Base-by-base conservation (phyloP, 805 yeast species). In the Pichia deserticola region DNA sequence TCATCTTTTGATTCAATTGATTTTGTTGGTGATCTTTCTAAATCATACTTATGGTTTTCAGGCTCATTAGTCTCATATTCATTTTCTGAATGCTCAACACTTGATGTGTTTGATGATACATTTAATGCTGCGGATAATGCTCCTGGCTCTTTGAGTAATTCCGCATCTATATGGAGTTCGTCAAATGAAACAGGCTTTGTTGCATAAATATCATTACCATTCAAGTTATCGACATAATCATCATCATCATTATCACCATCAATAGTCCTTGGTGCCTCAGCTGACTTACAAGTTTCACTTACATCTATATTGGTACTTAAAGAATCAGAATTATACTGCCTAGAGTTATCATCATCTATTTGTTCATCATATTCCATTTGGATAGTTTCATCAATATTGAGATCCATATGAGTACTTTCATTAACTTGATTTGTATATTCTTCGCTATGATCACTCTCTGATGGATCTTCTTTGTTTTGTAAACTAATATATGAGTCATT, bases 111-210 rank as follows among this genome's bases (percentile, higher is more conserved):
- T 6, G 53, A 47, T 5, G 55, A 48, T 33, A 47, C 47, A 42
- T 54, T 57, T 20, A 54, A 42, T 7, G 53, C n/a, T 2, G 54
- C 53, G 9, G 55, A 40, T 10, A 54, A 44, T 8, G 44, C 42
- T 1, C 57, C 57, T 7, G 54, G 54, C 25, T 48, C 36, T 38
- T 36, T 47, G 20, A 20, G 43, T 27, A 34, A 5, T 15, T 43
- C 45, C 3, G 25, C 11, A 11, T 48, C 36, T 15, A 39, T n/a
- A 34, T 38, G 25, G 5, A 10, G 7, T 10, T 36, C 36, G 29
- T 30, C 39, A 12, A 33, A 38, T 28, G 27, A 10, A 12, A 8
- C n/a, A 13, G 45, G 39, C 4, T n/a, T 2, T 10, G 33, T 11
- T 25, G 9, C 38, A 25, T 32, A 20, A 5, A 7, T 13, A 20